Conservation (phyloP, 768 basidiomycete genomes). For the Tulasnella sp. region DNA sequence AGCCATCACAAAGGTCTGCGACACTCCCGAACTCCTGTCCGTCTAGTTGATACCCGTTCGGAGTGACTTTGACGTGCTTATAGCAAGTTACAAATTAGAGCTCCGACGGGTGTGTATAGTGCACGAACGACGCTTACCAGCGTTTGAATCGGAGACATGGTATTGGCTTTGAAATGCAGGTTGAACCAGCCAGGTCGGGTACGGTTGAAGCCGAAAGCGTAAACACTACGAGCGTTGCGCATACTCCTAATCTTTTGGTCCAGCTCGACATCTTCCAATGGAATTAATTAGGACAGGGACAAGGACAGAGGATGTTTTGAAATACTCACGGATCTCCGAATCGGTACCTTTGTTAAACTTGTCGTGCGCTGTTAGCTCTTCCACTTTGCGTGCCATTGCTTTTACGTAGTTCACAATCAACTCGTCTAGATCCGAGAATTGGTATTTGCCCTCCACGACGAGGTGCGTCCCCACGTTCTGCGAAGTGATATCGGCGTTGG, state of each 20-base stretch:
- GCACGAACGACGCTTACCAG: slow-evolving; percentile 56
- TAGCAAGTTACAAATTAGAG: background rate
- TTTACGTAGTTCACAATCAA: slow-evolving; percentile 94
- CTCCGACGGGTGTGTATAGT: background rate
- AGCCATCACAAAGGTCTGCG: slow-evolving; percentile 90
- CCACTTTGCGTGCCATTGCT: slow-evolving; percentile 85
- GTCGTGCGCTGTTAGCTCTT: slow-evolving; percentile 91
- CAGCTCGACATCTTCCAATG: slow-evolving; percentile 62
- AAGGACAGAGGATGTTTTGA: background rate
- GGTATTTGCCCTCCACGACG: slow-evolving; percentile 66
- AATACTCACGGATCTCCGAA: slow-evolving; percentile 79
- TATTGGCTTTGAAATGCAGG: slow-evolving; percentile 87
- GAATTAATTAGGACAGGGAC: slow-evolving; percentile 8
- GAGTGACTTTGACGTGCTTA: slow-evolving; percentile 78
- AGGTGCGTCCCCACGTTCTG: slow-evolving; percentile 52
- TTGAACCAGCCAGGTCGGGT: slow-evolving; percentile 89
- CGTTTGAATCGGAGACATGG: slow-evolving; percentile 78
- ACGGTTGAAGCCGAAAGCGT: slow-evolving; percentile 88
- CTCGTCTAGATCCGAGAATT: slow-evolving; percentile 91
- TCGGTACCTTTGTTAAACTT: slow-evolving; percentile 86
- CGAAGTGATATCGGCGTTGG: slow-evolving; percentile 65
- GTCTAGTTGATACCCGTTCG: slow-evolving; percentile 83
- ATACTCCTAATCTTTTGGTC: slow-evolving; percentile 89
- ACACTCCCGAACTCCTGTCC: slow-evolving; percentile 87
- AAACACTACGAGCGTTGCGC: slow-evolving; percentile 79